Conservation (phyloP, 805 yeast species). For the Yarrowia deformans region DNA sequence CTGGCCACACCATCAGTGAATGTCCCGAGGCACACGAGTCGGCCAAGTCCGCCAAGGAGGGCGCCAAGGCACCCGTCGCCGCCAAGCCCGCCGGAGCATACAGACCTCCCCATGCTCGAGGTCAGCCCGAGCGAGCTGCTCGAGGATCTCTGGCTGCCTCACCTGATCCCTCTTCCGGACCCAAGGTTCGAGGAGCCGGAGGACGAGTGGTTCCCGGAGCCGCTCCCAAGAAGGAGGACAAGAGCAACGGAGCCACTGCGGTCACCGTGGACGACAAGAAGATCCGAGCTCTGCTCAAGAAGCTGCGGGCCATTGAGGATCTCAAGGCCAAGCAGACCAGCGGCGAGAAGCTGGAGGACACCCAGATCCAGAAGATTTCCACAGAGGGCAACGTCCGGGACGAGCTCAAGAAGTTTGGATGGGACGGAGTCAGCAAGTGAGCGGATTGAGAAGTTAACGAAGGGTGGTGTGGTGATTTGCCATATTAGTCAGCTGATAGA, state of each 20-base stretch:
- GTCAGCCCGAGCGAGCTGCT: slow-evolving; percentile 43
- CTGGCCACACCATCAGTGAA: slow-evolving; percentile 51
- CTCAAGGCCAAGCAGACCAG: slow-evolving; percentile 82
- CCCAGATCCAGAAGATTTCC: slow-evolving; percentile 86
- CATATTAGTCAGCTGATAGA: too few species aligned
- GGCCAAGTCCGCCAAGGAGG: slow-evolving; percentile 52
- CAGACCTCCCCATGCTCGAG: slow-evolving; percentile 95
- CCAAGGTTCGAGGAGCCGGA: slow-evolving; percentile 41
- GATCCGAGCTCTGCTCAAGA: slow-evolving; percentile 86
- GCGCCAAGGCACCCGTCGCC: slow-evolving; percentile 49
- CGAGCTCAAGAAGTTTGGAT: slow-evolving; percentile 80
- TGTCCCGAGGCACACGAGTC: slow-evolving; percentile 75
- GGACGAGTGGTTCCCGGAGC: slow-evolving; percentile 44
- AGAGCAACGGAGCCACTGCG: slow-evolving; percentile 41
- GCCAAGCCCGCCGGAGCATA: slow-evolving; percentile 86
- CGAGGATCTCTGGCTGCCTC: slow-evolving; percentile 50
- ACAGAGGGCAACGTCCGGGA: slow-evolving; percentile 82
- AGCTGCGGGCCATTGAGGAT: slow-evolving; percentile 92
- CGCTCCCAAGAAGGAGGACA: slow-evolving; percentile 53
- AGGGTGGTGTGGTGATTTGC: too few species aligned
- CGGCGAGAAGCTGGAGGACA: slow-evolving; percentile 88
- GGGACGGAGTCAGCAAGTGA: slow-evolving; percentile 53
- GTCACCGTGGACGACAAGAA: slow-evolving; percentile 71
- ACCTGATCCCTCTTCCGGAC: slow-evolving; percentile 40
- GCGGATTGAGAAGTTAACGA: not conserved